Base-by-base conservation (phyloP, 2,329 filamentous ascomycete genomes). In the Pseudogymnoascus sp. region DNA sequence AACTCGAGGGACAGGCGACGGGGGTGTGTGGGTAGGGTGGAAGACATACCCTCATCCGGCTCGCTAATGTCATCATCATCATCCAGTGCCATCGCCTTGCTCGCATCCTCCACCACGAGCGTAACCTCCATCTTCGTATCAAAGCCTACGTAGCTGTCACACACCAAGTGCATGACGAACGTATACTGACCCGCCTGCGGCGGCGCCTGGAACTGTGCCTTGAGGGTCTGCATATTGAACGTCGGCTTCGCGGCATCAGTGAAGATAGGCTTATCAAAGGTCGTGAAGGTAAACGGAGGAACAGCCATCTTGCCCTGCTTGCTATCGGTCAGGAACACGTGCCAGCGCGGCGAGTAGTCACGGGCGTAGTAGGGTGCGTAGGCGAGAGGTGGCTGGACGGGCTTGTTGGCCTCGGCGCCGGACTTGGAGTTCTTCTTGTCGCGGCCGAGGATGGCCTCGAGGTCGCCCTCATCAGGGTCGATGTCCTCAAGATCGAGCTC, bases 281-380 rank as follows among this genome's bases (percentile, higher is more conserved):
- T 88, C 45, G 88, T 87, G 77, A 99, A 98, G n/a, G 90, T 92
- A 76, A 96, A 97, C 0, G 96, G 95, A 2, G 93, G 93, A 2
- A 99, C 95, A 16, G 93, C 93, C 78, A 99, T 93, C 78, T 96
- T 96, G 73, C 91, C 93, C 74, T 96, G 90, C 78, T 96, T 96
- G 71, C 87, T 90, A 75, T 99, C 95, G 65, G 92, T 91, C 62
- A 99, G 84, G 83, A 99, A 98, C 57, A 96, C 85, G 73, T 96
- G 88, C 93, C 93, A 99, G 72, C 88, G 85, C 14, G 96, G 93
- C 36, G 91, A 89, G 75, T 96, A 89, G 71, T 97, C 91, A 66
- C 92, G 90, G 31, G 92, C 86, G 71, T 93, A 93, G 78, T 95
- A 93, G 4, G 95, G 96, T 7, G 95, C 93, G 71, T 92, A 89